Evolutionary conservation across 1,284 basidiomycete genomes (phyloP).

Genomic region (Cutaneotrichosporon mucoides): DNA sequence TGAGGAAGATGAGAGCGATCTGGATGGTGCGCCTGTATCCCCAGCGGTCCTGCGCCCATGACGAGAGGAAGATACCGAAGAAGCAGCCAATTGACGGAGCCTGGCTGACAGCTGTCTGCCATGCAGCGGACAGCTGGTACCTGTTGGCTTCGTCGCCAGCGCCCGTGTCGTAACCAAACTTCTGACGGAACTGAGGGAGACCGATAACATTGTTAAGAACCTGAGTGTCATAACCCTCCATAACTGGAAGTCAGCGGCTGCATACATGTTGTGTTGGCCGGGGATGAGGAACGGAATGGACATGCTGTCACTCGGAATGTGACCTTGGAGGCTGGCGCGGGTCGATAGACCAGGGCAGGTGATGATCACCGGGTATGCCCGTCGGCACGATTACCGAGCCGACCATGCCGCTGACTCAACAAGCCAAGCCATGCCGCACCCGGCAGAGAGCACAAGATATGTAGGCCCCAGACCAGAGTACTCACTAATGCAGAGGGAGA

Average conservation of each 20-base stretch:
- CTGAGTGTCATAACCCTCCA: slow-evolving; percentile 14
- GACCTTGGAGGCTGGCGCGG: no score
- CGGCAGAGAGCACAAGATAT: no score
- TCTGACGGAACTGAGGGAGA: slow-evolving; percentile 13
- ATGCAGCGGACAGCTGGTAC: slow-evolving; percentile 26
- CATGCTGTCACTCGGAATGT: no score
- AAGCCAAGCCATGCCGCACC: no score
- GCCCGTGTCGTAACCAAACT: slow-evolving; percentile 8
- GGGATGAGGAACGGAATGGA: background rate
- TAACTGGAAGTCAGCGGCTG: background rate
- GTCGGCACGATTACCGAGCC: background rate
- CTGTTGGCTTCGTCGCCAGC: background rate
- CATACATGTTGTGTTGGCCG: background rate
- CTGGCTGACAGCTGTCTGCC: slow-evolving; percentile 28
- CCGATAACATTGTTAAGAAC: slow-evolving; percentile 14
- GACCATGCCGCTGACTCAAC: background rate
- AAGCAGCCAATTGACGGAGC: slow-evolving; percentile 19
- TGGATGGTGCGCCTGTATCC: slow-evolving; percentile 28
- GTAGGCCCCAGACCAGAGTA: background rate
- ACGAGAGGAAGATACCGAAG: slow-evolving; percentile 25
- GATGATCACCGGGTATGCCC: background rate
- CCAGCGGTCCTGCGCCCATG: slow-evolving; percentile 22
- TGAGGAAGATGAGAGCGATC: slow-evolving; percentile 32
- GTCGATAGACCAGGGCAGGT: no score
- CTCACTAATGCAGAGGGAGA: slow-evolving; percentile 16